phyloP scores from a whole-genome alignment of 179 eudicot species.

The Silene coronaria region DNA sequence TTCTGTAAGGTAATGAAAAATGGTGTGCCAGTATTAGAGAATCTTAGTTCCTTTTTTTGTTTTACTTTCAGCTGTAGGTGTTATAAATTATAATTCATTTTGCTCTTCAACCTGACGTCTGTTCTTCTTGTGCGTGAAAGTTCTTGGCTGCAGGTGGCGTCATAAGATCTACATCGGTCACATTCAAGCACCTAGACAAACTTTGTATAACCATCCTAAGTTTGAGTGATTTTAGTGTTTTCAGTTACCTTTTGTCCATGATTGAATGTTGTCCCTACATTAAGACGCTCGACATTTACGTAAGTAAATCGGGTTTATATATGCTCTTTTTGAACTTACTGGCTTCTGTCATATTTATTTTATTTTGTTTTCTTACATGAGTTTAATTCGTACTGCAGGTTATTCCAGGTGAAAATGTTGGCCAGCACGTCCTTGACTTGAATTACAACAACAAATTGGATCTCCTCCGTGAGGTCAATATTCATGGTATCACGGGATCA shows the following conservation, averaged over 20 bases:
- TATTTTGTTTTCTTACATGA: neutral
- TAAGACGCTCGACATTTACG: neutral
- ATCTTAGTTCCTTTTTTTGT: neutral
- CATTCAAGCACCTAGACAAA: neutral
- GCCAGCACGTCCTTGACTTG: neutral
- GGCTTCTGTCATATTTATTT: neutral
- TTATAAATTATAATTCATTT: neutral
- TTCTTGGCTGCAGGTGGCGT: neutral
- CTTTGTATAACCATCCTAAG: neutral
- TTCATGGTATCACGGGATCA: constrained; percentile 18
- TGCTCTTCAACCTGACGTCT: neutral
- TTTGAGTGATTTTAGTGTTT: neutral
- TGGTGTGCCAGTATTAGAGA: neutral
- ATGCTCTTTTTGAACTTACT: neutral
- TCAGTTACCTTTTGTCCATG: neutral
- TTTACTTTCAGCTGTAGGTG: neutral
- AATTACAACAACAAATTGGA: neutral
- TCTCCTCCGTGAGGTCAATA: neutral
- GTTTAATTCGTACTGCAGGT: constrained; percentile 11
- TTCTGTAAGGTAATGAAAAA: constrained; percentile 7
- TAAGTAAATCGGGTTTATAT: neutral
- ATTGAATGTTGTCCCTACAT: constrained; percentile 1
- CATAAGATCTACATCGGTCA: neutral
- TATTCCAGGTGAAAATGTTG: neutral
- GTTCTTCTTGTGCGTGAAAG: neutral